Percentiles rank a stretch among this genome's conserved stretches.
Conservation (phyloP, 2,329 filamentous ascomycete genomes). For the Ceratocystis ficicola region DNA sequence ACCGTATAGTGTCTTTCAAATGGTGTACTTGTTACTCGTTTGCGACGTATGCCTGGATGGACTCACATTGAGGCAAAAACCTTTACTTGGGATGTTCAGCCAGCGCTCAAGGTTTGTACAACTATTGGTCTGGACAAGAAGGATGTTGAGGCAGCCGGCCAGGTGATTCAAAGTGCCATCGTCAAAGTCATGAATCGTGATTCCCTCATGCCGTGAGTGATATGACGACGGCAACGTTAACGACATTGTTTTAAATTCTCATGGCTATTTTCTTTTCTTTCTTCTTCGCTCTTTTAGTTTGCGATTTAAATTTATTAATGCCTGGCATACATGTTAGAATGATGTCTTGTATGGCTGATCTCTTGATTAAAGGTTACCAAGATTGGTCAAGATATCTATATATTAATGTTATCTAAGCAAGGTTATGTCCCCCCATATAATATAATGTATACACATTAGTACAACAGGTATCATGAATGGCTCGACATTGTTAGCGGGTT, state of each 20-base stretch:
- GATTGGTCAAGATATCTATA: too few species aligned
- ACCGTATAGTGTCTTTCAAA: conserved; percentile 60
- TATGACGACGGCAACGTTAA: background rate
- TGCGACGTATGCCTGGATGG: conserved; percentile 64
- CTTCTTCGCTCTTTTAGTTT: background rate
- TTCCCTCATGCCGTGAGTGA: conserved; percentile 16
- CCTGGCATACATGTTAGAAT: too few species aligned
- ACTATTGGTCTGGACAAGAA: conserved; percentile 82
- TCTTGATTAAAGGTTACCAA: too few species aligned
- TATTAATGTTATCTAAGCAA: too few species aligned
- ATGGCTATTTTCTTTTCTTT: background rate
- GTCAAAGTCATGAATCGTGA: conserved; percentile 72
- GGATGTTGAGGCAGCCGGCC: conserved; percentile 89
- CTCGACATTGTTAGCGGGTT: too few species aligned
- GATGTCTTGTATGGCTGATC: too few species aligned
- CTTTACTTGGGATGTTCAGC: conserved; percentile 55
- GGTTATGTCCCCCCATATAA: too few species aligned
- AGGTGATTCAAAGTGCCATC: conserved; percentile 77
- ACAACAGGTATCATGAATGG: too few species aligned
- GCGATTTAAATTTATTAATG: too few species aligned
- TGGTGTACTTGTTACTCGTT: conserved; percentile 73
- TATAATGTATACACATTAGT: too few species aligned
- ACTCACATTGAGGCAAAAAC: conserved; percentile 55
- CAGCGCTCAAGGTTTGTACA: conserved; percentile 82
- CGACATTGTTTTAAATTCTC: background rate